Evolutionary conservation across 345 rosid species (phyloP), one percentile per base, ranked within the genome.

Genomic region (Cochlearia excelsa): DNA sequence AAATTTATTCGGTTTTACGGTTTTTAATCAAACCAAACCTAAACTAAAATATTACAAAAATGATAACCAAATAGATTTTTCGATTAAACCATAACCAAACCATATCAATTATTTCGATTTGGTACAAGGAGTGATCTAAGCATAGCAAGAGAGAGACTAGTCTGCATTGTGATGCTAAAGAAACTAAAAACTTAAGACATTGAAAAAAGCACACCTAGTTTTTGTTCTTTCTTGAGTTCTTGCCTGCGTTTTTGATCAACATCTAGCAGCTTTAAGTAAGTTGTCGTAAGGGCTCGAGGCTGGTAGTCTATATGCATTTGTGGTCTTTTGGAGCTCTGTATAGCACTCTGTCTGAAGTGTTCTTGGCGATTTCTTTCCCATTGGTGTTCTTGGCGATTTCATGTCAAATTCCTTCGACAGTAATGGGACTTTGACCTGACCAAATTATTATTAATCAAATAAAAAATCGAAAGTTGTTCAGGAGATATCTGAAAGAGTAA

Each of bases 391-490:
- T 42, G 76, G 68, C 5, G 72, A 72, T 44, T 4, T 54, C 43
- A 59, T 66, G 26, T 60, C 68, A 50, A 30, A 39, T 16, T 72
- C 75, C 34, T 54, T 65, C n/a, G 74, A 79, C 6, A 81, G 61
- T 66, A 78, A 73, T 44, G 87, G 79, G 75, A 68, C 77, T 55
- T 79, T 83, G n/a, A 29, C 75, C 98, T 92, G 76, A 79, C 64
- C 33, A 51, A 40, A 26, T 9, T 63, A 45, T 33, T n/a, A 26
- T 31, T 9, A 30, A 7, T 44, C 55, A 29, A 23, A 28, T 46
- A 38, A 26, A 29, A 26, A 61, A 30, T 9, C 27, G 48, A 57
- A 26, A 43, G 26, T 52, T 26, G 57, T 63, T 29, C 7, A 29
- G 34, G 35, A 38, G 48, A 28, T 43, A 28, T 66, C 43, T 3